Percentiles rank a stretch among this genome's conserved stretches.
phyloP scores from a whole-genome alignment of 108 stramenopile species.

The Nitzschia inconspicua region DNA sequence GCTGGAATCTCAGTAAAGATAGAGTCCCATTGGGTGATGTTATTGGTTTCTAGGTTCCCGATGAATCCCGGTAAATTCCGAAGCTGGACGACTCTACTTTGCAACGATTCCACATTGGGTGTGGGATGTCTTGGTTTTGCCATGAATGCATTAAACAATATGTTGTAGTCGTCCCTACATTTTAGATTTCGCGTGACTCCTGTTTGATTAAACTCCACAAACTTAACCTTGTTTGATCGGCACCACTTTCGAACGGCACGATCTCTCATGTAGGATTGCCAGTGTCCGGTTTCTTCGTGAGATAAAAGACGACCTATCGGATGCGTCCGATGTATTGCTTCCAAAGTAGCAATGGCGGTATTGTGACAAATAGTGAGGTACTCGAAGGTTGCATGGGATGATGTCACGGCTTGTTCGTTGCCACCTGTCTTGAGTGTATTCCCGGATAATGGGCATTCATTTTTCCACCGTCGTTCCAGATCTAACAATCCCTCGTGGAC shows the following conservation, averaged over 20 bases:
- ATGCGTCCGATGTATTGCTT: constrained; percentile 35
- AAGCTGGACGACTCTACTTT: constrained; percentile 4
- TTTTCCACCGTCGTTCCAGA: constrained; percentile 35
- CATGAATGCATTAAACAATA: constrained; percentile 44
- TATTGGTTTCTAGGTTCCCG: too few relatives aligned
- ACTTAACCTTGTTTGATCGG: constrained; percentile 30
- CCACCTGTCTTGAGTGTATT: not conserved
- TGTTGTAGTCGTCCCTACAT: constrained; percentile 52
- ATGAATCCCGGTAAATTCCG: constrained; percentile 10
- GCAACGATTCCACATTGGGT: constrained; percentile 16
- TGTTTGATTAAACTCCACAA: constrained; percentile 56
- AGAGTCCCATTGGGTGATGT: not conserved
- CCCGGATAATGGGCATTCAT: too few relatives aligned
- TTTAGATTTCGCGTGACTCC: constrained; percentile 59
- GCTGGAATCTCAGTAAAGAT: constrained; percentile 35
- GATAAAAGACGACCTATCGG: constrained; percentile 49
- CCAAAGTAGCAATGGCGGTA: constrained; percentile 36
- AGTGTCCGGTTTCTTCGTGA: constrained; percentile 67
- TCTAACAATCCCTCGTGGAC: constrained; percentile 65
- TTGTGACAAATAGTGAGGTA: constrained; percentile 55
- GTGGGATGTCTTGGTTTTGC: constrained; percentile 35
- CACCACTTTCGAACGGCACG: constrained; percentile 63
- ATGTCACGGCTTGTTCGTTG: not conserved
- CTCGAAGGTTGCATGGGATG: constrained; percentile 21
- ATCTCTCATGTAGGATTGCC: constrained; percentile 60